Conservation (phyloP, 2,329 filamentous ascomycete species). For the Pyricularia sp. region DNA sequence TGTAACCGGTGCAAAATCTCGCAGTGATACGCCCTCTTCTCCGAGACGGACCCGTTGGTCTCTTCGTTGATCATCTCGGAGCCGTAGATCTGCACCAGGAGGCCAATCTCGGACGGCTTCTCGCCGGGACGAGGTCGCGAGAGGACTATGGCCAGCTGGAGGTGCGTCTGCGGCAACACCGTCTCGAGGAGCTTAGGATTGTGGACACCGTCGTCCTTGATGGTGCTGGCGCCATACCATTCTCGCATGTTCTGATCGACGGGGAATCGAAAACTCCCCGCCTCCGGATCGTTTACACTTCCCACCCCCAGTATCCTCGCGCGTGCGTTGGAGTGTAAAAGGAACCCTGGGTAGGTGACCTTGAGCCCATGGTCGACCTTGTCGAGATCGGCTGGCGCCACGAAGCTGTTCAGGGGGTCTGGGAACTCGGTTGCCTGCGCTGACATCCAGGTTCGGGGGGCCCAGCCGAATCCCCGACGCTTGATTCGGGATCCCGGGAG, state of each 20-base stretch:
- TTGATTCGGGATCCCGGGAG: neutral
- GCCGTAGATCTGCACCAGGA: neutral
- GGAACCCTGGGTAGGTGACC: neutral
- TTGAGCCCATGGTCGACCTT: neutral
- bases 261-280: neutral
- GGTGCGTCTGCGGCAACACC: too few relatives aligned
- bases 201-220: neutral
- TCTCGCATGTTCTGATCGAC: neutral
- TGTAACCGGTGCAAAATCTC: neutral
- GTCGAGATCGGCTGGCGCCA: neutral
- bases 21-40: neutral
- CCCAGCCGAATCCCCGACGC: neutral
- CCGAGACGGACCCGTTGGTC: neutral
- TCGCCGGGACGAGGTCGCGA: neutral
- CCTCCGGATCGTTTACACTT: neutral
- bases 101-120: neutral
- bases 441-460: neutral
- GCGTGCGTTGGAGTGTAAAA: neutral
- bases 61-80: too few relatives aligned
- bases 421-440: neutral
- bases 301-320: neutral
- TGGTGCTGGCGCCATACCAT: neutral
- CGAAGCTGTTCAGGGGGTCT: too few relatives aligned
- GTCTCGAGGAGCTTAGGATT: neutral
- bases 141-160: neutral